Percentiles rank a stretch among this genome's conserved stretches.
Evolutionary conservation across 306 rosid genomes (phyloP).

Genomic region (Leucaena leucocephala): DNA sequence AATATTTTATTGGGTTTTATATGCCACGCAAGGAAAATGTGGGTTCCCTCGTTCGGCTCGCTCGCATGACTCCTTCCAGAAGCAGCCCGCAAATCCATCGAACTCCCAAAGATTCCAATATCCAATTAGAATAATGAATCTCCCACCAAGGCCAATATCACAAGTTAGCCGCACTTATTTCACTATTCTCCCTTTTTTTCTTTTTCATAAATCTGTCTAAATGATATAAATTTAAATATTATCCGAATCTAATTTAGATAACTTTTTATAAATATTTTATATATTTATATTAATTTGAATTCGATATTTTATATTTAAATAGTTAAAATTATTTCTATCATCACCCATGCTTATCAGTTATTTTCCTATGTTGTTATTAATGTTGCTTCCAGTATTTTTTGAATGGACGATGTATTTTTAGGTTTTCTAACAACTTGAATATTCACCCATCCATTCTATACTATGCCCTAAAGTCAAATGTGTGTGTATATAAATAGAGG

Average conservation of each 20-base stretch:
- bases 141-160: not conserved
- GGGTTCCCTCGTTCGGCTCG: not conserved
- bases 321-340: too few relatives aligned
- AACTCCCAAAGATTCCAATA: not conserved
- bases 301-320: too few relatives aligned
- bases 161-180: too few relatives aligned
- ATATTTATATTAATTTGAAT: too few relatives aligned
- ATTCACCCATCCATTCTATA: not conserved
- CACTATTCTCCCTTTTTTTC: too few relatives aligned
- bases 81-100: not conserved
- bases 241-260: too few relatives aligned
- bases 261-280: too few relatives aligned
- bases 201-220: too few relatives aligned
- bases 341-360: too few relatives aligned
- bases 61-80: not conserved
- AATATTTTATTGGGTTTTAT: not conserved
- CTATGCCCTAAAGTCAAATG: not conserved
- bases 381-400: not conserved
- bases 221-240: too few relatives aligned
- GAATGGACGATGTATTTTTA: not conserved
- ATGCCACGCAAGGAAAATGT: not conserved
- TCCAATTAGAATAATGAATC: slow-evolving; percentile 13
- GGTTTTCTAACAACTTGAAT: not conserved
- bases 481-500: not conserved
- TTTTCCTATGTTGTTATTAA: not conserved